Base-by-base conservation (phyloP, 345 rosid genomes). In the Diplotaxis tenuifolia region DNA sequence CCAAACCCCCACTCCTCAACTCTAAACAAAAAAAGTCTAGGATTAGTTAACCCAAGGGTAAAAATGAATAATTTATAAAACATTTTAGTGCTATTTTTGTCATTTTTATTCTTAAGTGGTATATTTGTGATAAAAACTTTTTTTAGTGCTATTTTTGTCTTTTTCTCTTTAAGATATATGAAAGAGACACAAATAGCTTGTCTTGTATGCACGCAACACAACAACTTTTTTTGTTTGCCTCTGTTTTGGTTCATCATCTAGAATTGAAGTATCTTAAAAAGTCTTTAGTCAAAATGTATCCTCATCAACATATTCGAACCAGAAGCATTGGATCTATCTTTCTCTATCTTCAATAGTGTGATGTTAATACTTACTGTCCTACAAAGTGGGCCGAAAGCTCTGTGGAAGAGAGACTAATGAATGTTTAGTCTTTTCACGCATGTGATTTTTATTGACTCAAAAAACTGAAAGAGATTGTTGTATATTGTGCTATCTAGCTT, bases 391-490 rank as follows among this genome's bases (percentile, higher is more conserved):
- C 58, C 65, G 56, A 68, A 69, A 75, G 58, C 73, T 75, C 31
- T 36, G 22, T 49, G 32, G 56, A 14, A 52, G 67, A 52, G 47
- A 67, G 62, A 32, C 68, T 14, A 67, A 74, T 38, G 60, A 84
- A 87, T 82, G 87, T 88, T 81, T 42, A 81, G 86, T 80, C 85
- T 79, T 79, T 79, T 78, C 83, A 81, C 87, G 90, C 82, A 70
- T 76, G 71, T 56, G 73, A 29, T 32, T 73, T 71, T 77, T 63
- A 77, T 71, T 65, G 76, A 71, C 72, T 77, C 62, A 14, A 9
- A n/a, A 57, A 57, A 6, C 27, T 64, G 71, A 63, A 55, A 70
- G 71, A 22, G 67, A 71, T 59, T 21, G 53, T 28, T 65, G 16
- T 32, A 15, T 61, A 34, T 45, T 45, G 50, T 18, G 23, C 25